Conservation (phyloP, 805 yeast genomes). For the Yarrowia sp. region DNA sequence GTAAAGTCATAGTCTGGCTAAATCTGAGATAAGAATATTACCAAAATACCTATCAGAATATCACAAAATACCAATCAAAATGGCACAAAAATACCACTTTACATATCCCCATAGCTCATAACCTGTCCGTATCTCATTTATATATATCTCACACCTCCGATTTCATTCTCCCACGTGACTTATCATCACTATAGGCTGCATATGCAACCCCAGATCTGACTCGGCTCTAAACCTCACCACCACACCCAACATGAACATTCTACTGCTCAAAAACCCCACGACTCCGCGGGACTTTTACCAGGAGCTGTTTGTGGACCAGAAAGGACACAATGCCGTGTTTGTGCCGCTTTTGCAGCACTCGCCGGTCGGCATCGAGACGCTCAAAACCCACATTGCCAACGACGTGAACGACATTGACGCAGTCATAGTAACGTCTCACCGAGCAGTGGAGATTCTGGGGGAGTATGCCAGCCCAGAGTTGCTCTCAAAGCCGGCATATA, state of each 20-base stretch:
- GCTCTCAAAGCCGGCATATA: conserved; percentile 51
- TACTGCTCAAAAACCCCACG: conserved; percentile 70
- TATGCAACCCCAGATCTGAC: conserved; percentile 13
- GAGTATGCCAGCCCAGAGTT: neutral
- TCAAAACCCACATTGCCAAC: conserved; percentile 46
- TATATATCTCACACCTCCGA: too few relatives aligned
- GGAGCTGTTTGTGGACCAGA: conserved; percentile 38
- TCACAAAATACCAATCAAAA: too few relatives aligned
- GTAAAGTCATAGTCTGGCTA: too few relatives aligned
- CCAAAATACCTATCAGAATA: too few relatives aligned
- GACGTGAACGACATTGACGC: conserved; percentile 47
- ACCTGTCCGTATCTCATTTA: too few relatives aligned
- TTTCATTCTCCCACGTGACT: neutral
- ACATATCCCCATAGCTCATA: too few relatives aligned
- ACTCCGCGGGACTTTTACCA: conserved; percentile 66
- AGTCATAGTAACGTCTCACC: conserved; percentile 78
- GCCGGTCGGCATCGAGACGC: conserved; percentile 47
- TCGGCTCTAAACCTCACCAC: neutral
- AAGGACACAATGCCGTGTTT: conserved; percentile 50
- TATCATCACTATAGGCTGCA: too few relatives aligned
- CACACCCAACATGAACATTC: conserved; percentile 25
- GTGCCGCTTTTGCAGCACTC: conserved; percentile 72
- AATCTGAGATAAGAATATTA: too few relatives aligned
- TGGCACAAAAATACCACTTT: too few relatives aligned
- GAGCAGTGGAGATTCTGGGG: conserved; percentile 73